Conservation (phyloP, 768 basidiomycete genomes). For the Lactifluus subvellereus region DNA sequence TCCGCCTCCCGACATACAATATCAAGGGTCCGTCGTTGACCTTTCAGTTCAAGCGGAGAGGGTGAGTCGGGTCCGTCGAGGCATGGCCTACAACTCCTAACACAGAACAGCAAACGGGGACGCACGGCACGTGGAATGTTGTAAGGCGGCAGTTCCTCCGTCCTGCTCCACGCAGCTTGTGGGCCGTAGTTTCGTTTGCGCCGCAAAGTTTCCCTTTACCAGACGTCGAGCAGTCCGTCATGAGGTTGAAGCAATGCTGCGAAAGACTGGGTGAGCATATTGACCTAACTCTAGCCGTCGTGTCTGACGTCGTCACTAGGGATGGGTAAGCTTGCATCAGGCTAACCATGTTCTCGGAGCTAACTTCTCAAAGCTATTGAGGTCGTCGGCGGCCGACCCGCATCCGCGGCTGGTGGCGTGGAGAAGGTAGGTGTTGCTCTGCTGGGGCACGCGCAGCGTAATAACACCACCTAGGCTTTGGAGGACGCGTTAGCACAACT, state of each 20-base stretch:
- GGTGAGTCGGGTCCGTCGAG: neutral
- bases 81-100: neutral
- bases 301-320: conserved; percentile 7
- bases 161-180: conserved; percentile 10
- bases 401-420: conserved; percentile 15
- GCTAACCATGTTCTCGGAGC: neutral
- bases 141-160: conserved; percentile 16
- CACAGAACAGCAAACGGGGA: neutral
- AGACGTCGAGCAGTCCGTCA: neutral
- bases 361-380: conserved; percentile 3
- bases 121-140: conserved; percentile 22
- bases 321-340: conserved; percentile 8
- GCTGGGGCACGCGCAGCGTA: neutral
- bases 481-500: conserved; percentile 8
- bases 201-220: conserved; percentile 2
- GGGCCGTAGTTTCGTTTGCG: conserved; percentile 19
- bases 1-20: conserved; percentile 19
- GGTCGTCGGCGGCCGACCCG: neutral
- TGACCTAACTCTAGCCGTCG: neutral
- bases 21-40: neutral
- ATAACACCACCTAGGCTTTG: neutral
- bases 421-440: conserved; percentile 17
- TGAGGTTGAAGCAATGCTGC: conserved; percentile 10
- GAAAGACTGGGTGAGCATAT: conserved; percentile 10
- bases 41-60: conserved; percentile 8